Conservation (phyloP, 495 filamentous ascomycete species). For the Tuber umbilicatum region DNA sequence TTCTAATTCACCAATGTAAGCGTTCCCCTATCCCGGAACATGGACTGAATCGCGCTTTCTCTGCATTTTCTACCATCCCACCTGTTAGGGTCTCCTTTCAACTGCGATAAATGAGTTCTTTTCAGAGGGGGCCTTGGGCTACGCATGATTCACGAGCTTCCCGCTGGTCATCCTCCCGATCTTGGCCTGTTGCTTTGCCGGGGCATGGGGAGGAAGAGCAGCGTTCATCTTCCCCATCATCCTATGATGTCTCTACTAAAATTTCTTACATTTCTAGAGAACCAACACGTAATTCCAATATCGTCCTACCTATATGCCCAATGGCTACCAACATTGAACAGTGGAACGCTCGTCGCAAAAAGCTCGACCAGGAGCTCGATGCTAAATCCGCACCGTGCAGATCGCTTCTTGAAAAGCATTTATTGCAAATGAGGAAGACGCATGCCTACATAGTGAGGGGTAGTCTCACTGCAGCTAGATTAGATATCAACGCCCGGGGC, state of each 20-base stretch:
- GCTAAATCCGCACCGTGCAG: conserved; percentile 1
- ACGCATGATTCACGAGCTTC: not conserved
- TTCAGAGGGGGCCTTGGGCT: not conserved
- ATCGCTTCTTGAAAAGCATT: conserved; percentile 11
- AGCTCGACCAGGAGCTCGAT: conserved; percentile 7
- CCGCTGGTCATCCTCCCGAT: not conserved
- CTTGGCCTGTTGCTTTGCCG: not conserved
- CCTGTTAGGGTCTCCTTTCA: not conserved
- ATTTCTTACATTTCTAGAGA: not conserved
- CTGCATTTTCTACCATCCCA: not conserved
- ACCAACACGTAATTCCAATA: not conserved
- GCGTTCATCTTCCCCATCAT: not conserved
- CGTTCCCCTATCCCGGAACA: not conserved
- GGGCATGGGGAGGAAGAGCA: not conserved
- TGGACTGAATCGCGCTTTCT: not conserved
- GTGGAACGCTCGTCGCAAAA: conserved; percentile 18
- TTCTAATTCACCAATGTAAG: not conserved
- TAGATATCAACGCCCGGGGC: conserved; percentile 20
- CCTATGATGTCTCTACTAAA: not conserved
- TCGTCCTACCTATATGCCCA: not conserved
- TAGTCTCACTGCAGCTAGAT: conserved; percentile 25
- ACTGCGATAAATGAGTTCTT: not conserved
- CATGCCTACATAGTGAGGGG: conserved; percentile 36
- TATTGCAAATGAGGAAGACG: conserved; percentile 37
- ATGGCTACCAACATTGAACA: conserved; percentile 19